Conservation (phyloP, 2,329 filamentous ascomycete genomes). For the Emergomyces africanus region DNA sequence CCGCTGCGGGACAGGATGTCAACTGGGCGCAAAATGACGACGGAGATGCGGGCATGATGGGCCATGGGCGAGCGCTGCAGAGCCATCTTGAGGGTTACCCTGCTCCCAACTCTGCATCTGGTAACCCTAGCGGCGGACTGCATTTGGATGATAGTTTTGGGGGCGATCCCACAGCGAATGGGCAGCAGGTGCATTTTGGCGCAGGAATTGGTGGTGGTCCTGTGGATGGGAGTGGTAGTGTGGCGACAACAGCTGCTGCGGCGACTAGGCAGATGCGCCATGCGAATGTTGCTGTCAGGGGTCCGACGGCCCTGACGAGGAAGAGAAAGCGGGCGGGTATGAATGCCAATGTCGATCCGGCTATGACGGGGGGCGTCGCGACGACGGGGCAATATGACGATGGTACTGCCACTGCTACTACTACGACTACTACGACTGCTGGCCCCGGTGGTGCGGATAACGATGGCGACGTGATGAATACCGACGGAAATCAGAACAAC, state of each 20-base stretch:
- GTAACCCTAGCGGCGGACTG: constrained; percentile 20
- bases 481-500: constrained; percentile 2
- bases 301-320: neutral
- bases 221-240: neutral
- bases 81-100: constrained; percentile 28
- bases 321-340: constrained; percentile 9
- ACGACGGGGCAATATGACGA: neutral
- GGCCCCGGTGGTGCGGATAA: neutral
- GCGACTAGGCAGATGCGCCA: neutral
- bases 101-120: neutral
- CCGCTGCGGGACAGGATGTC: constrained; percentile 24
- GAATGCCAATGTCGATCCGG: constrained; percentile 11
- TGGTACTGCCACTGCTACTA: neutral
- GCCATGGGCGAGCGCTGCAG: constrained; percentile 32
- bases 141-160: constrained; percentile 30
- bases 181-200: constrained; percentile 14
- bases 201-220: neutral
- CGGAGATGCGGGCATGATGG: constrained; percentile 20
- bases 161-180: constrained; percentile 11
- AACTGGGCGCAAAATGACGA: constrained; percentile 12
- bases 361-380: constrained; percentile 6
- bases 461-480: constrained; percentile 13
- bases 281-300: constrained; percentile 4
- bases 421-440: neutral
- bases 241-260: neutral